These are phyloP conservation scores for Colletotrichum abscissum DNA, from an alignment of 2,329 filamentous ascomycete genomes.

Conservation along the genomic window DNA sequence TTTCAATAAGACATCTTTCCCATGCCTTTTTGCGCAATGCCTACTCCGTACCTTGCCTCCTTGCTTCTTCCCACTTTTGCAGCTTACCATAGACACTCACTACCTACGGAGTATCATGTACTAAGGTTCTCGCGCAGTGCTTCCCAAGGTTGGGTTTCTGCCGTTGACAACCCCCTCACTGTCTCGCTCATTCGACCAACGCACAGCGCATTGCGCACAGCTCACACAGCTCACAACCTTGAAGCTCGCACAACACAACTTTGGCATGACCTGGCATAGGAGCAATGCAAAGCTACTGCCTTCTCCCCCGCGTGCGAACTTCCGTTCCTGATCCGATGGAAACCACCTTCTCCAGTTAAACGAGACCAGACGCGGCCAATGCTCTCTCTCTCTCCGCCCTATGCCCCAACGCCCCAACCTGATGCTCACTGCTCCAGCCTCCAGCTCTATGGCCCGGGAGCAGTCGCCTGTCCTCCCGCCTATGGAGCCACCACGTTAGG, in stretches of 20 bases:
- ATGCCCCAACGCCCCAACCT: conserved; percentile 1
- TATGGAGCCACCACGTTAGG: conserved; percentile 22
- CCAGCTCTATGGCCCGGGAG: conserved; percentile 2
- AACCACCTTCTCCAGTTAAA: conserved; percentile 23
- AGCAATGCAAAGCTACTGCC: conserved; percentile 26
- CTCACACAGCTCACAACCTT: conserved; percentile 23
- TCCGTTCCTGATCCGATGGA: conserved; percentile 21
- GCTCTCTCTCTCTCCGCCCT: not conserved
- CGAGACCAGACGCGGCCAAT: conserved; percentile 24
- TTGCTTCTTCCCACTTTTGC: conserved; percentile 1
- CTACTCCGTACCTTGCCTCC: not conserved
- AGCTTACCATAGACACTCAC: not conserved
- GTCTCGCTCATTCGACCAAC: conserved; percentile 6
- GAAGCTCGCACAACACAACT: conserved; percentile 17
- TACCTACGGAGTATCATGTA: not conserved
- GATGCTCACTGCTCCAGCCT: not conserved
- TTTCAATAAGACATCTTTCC: conserved; percentile 23
- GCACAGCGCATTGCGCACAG: conserved; percentile 26
- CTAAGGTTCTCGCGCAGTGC: not conserved
- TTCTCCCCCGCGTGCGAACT: conserved; percentile 19
- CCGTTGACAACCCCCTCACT: conserved; percentile 7
- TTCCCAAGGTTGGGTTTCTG: conserved; percentile 7
- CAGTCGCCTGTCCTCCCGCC: conserved; percentile 11
- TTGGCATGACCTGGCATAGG: conserved; percentile 4
- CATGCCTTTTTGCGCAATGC: conserved; percentile 3